Evolutionary conservation across 1,284 basidiomycete genomes (phyloP).

Genomic region (Fomitopsis schrenkii): DNA sequence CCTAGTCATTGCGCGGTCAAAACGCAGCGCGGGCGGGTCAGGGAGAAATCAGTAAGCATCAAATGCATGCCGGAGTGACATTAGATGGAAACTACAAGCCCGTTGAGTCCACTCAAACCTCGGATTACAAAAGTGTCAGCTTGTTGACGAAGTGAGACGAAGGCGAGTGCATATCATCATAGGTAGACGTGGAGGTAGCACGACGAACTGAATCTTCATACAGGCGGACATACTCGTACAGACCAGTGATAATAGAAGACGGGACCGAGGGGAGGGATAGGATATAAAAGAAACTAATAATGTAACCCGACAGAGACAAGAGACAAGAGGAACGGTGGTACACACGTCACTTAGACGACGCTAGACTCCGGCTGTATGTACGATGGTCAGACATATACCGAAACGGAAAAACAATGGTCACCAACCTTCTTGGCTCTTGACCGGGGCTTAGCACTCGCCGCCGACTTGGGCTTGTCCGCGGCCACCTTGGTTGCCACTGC

Average conservation of each 20-base stretch:
- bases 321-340: neutral
- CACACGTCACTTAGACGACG: neutral
- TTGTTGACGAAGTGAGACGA: no score
- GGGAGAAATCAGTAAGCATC: no score
- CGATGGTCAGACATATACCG: neutral
- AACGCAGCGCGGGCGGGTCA: no score
- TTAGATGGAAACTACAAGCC: no score
- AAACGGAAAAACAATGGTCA: neutral
- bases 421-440: slow-evolving; percentile 7
- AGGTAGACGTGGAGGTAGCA: neutral
- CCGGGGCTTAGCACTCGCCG: slow-evolving; percentile 25
- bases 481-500: slow-evolving; percentile 15
- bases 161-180: neutral
- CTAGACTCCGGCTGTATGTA: neutral
- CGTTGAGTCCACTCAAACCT: no score
- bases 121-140: no score
- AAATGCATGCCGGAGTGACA: no score
- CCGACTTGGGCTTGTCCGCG: slow-evolving; percentile 28
- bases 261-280: neutral
- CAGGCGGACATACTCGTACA: slow-evolving; percentile 5
- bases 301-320: neutral
- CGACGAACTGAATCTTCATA: neutral
- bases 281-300: slow-evolving; percentile 1
- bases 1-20: no score
- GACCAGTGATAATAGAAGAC: neutral